Conservation (phyloP, 805 yeast species). For the Suhomyces prunicola region DNA sequence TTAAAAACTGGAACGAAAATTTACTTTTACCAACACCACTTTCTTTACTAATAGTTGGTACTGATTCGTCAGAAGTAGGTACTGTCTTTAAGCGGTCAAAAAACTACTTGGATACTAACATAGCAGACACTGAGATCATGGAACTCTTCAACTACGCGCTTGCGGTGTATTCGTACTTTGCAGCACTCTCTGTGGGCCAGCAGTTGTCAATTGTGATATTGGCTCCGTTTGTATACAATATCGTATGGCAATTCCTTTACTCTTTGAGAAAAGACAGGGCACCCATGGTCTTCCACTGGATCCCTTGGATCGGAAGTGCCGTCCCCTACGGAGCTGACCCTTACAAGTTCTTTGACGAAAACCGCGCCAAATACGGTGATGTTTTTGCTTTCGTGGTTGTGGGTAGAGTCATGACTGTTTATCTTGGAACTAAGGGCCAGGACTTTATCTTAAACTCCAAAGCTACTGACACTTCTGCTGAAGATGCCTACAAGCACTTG, state of each 20-base stretch:
- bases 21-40: background rate
- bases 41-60: background rate
- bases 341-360: conserved; percentile 77
- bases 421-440: conserved; percentile 95
- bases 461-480: conserved; percentile 87
- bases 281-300: conserved; percentile 86
- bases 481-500: conserved; percentile 90
- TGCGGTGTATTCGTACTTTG: conserved; percentile 16
- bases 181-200: conserved; percentile 22
- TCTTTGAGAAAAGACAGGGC: conserved; percentile 78
- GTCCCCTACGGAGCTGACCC: conserved; percentile 89
- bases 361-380: conserved; percentile 85
- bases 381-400: conserved; percentile 85
- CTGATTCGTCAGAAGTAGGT: background rate
- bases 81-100: background rate
- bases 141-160: conserved; percentile 20
- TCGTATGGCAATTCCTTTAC: conserved; percentile 64
- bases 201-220: conserved; percentile 34
- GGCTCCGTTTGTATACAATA: conserved; percentile 62
- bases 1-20: background rate
- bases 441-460: conserved; percentile 93
- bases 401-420: conserved; percentile 93
- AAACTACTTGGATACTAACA: background rate
- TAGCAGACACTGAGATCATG: conserved; percentile 10
- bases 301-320: conserved; percentile 96